A percentile compares a stretch with the other conserved stretches of the same genome.
These are phyloP conservation scores for Clonostachys sp. DNA, from an alignment of 2,329 filamentous ascomycete species.

Conservation along the genomic window DNA sequence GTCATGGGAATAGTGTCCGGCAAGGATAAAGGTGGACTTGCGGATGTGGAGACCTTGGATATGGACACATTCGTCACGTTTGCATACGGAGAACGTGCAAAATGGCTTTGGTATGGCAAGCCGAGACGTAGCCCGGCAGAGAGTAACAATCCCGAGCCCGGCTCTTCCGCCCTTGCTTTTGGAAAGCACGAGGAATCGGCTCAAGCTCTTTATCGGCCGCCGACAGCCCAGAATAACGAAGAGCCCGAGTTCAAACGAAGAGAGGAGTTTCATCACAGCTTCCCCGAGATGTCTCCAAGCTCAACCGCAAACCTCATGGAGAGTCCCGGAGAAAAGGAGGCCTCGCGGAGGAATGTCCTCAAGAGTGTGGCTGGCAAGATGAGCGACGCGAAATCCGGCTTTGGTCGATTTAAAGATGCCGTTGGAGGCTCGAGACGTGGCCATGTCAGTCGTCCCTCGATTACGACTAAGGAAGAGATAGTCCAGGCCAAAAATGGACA, in stretches of 20 bases:
- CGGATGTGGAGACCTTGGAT: slow-evolving; percentile 88
- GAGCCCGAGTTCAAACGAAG: slow-evolving; percentile 36
- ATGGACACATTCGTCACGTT: slow-evolving; percentile 78
- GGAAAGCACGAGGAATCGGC: slow-evolving; percentile 43
- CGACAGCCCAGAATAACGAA: slow-evolving; percentile 47
- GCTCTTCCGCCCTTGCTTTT: slow-evolving; percentile 43
- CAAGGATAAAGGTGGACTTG: slow-evolving; percentile 82
- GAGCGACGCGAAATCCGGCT: slow-evolving; percentile 74
- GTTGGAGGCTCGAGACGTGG: slow-evolving; percentile 60
- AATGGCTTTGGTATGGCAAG: slow-evolving; percentile 95
- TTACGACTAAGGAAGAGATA: slow-evolving; percentile 45
- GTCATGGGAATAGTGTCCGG: slow-evolving; percentile 91
- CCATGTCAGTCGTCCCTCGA: slow-evolving; percentile 47
- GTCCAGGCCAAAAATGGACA: background rate
- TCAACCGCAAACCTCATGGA: slow-evolving; percentile 43
- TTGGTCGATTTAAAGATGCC: slow-evolving; percentile 82
- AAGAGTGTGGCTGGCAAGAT: slow-evolving; percentile 77
- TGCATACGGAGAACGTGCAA: slow-evolving; percentile 75
- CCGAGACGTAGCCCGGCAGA: slow-evolving; percentile 58
- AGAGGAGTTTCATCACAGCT: slow-evolving; percentile 39
- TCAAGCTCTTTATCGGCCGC: slow-evolving; percentile 36
- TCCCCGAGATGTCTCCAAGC: slow-evolving; percentile 35
- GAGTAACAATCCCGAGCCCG: slow-evolving; percentile 39
- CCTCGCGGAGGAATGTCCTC: slow-evolving; percentile 62
- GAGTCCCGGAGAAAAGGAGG: slow-evolving; percentile 47